Evolutionary conservation across 441 rosid species (phyloP), one percentile per base, ranked within the genome.

Genomic region (Adansonia rubrostipa): DNA sequence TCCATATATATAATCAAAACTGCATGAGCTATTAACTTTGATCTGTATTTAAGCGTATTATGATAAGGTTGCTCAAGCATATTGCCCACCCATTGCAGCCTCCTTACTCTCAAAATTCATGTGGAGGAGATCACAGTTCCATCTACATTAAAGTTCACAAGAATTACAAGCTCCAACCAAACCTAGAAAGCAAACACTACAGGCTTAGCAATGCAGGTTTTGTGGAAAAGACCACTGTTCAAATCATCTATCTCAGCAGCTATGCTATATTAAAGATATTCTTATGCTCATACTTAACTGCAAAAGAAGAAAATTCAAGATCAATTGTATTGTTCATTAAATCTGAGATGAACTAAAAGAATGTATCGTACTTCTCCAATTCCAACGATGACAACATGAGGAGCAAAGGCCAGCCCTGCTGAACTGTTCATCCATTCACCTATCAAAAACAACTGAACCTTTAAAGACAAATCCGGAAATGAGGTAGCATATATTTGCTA

Each of bases 361-460:
- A 73, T 71, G 76, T 33, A 61, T 5, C 80, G 77, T 88, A 95
- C 99, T 89, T 97, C 99, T 83, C 98, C 98, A 74, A 85, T 91
- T 87, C 84, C 97, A 54, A 92, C 84, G 47, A 83, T 82, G 86
- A 97, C 86, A 77, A 95, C 93, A 89, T 97, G 98, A 10, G 99
- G 99, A 57, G 99, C 83, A 89, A 97, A 97, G 36, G 99, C 99
- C 83, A 81, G 56, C 78, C 99, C 99, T 73, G 99, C 99, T 11
- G 99, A 95, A 84, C 75, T 87, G 83, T 93, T 93, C 99, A 97
- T 97, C 99, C 99, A 97, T 82, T 93, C 98, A 88, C 99, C 99
- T 97, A 75, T n/a, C 33, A 87, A 70, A 57, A 79, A 71, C 42
- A 86, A 77, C 45, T 54, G 62, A 65, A 74, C 53, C 76, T 4